These are phyloP conservation scores for Vitis rotundifolia DNA, from an alignment of 164 flowering plant species.

Conservation along the genomic window DNA sequence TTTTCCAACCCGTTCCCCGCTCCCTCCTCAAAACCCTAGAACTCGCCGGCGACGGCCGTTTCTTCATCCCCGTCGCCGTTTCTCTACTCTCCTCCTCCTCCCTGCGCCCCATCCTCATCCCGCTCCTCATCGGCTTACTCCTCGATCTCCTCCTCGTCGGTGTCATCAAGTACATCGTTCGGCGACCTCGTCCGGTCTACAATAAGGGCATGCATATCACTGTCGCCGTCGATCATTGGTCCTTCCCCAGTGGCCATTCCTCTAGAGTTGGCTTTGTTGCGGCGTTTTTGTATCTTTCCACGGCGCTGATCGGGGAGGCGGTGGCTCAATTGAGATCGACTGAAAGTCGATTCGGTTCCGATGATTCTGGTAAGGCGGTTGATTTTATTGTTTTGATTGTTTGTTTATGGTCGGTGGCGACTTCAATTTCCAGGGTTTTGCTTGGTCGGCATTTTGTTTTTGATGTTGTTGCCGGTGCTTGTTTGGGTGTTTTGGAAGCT, in stretches of 20 bases:
- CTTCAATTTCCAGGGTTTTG: conserved; percentile 79
- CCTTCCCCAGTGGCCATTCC: conserved; percentile 89
- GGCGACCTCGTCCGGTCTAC: conserved; percentile 78
- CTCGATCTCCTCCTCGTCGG: conserved; percentile 68
- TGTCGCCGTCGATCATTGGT: conserved; percentile 79
- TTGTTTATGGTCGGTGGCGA: conserved; percentile 54
- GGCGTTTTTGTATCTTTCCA: conserved; percentile 34
- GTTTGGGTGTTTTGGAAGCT: conserved; percentile 70
- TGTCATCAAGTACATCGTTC: conserved; percentile 46
- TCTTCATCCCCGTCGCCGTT: conserved; percentile 57
- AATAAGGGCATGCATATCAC: conserved; percentile 59
- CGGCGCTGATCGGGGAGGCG: conserved; percentile 16
- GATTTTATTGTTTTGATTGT: conserved; percentile 19
- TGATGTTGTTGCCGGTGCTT: conserved; percentile 37
- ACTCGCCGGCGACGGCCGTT: conserved; percentile 80
- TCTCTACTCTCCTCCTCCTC: conserved; percentile 27
- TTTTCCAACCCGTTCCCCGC: conserved; percentile 41
- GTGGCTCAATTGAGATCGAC: conserved; percentile 13
- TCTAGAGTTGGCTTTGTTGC: conserved; percentile 78
- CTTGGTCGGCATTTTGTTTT: conserved; percentile 69
- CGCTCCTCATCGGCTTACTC: conserved; percentile 50
- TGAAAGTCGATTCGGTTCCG: neutral
- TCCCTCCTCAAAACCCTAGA: conserved; percentile 42
- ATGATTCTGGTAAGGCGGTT: conserved; percentile 18
- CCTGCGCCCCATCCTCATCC: conserved; percentile 16